Evolutionary conservation across 495 filamentous ascomycete species (phyloP).

Genomic region (Recurvomyces mirabilis): DNA sequence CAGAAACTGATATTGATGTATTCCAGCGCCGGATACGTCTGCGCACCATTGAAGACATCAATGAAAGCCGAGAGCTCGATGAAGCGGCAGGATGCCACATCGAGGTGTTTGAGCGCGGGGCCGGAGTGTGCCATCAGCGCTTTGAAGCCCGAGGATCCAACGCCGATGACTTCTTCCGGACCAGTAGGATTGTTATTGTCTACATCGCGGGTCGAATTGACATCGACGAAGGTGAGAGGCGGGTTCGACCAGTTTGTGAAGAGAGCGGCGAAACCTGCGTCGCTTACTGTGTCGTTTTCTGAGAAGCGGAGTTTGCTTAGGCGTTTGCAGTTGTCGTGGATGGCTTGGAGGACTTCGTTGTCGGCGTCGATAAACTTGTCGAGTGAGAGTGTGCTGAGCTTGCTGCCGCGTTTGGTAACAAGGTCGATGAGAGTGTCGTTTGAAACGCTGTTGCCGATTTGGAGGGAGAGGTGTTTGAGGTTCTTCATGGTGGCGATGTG

Average conservation of each 20-base stretch:
- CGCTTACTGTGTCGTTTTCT: slow-evolving; percentile 60
- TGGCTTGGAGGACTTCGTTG: slow-evolving; percentile 34
- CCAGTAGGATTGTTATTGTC: slow-evolving; percentile 58
- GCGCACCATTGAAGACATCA: slow-evolving; percentile 50
- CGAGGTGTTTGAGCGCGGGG: slow-evolving; percentile 45
- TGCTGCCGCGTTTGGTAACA: slow-evolving; percentile 45
- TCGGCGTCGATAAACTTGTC: slow-evolving; percentile 37
- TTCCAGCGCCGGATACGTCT: slow-evolving; percentile 52
- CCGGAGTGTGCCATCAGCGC: slow-evolving; percentile 82
- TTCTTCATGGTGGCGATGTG: slow-evolving; percentile 44
- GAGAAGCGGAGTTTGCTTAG: slow-evolving; percentile 68
- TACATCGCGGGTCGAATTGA: slow-evolving; percentile 61
- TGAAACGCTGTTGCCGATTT: slow-evolving; percentile 45
- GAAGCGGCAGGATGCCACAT: slow-evolving; percentile 69
- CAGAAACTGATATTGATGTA: slow-evolving; percentile 73
- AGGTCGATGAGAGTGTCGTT: slow-evolving; percentile 47
- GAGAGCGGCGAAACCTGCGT: slow-evolving; percentile 55
- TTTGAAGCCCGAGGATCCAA: slow-evolving; percentile 60
- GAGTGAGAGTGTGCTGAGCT: slow-evolving; percentile 62
- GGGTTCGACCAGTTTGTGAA: slow-evolving; percentile 68
- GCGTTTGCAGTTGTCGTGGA: slow-evolving; percentile 55
- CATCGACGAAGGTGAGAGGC: slow-evolving; percentile 53
- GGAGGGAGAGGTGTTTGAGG: slow-evolving; percentile 63
- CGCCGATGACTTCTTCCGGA: slow-evolving; percentile 46
- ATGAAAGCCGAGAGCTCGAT: slow-evolving; percentile 58